These are phyloP conservation scores for Ploettnerulaceae sp. DNA, from an alignment of 2,329 filamentous ascomycete species.

Conservation along the genomic window DNA sequence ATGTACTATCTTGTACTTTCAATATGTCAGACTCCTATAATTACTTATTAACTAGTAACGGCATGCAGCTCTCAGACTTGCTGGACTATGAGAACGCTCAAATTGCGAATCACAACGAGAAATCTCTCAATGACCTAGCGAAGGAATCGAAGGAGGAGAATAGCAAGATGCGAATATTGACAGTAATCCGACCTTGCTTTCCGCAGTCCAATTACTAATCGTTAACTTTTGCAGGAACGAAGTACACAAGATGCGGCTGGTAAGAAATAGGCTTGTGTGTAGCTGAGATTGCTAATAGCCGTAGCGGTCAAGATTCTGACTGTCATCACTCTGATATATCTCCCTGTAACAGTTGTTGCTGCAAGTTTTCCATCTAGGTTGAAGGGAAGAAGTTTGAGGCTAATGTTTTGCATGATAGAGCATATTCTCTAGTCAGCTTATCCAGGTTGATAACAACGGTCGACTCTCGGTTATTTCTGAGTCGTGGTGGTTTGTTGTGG, in stretches of 20 bases:
- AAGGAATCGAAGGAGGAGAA: slow-evolving; percentile 17
- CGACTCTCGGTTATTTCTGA: slow-evolving; percentile 16
- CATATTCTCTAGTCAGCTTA: slow-evolving; percentile 27
- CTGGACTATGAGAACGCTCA: slow-evolving; percentile 20
- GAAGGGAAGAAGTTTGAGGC: background rate
- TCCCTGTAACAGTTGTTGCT: slow-evolving; percentile 25
- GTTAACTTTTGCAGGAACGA: slow-evolving; percentile 11
- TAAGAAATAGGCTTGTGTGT: too few species aligned
- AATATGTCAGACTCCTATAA: background rate
- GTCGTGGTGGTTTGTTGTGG: slow-evolving; percentile 22
- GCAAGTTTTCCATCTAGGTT: slow-evolving; percentile 6
- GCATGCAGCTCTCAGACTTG: slow-evolving; percentile 19
- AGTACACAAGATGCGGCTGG: slow-evolving; percentile 26
- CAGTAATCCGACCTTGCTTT: slow-evolving; percentile 6
- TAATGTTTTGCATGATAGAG: slow-evolving; percentile 11
- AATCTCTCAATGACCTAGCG: slow-evolving; percentile 16
- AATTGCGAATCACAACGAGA: background rate
- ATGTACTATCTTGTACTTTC: too few species aligned
- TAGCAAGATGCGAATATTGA: slow-evolving; percentile 19
- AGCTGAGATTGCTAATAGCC: too few species aligned
- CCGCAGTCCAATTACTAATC: background rate
- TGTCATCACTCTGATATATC: slow-evolving; percentile 25
- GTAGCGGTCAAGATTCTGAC: slow-evolving; percentile 28
- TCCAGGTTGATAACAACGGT: slow-evolving; percentile 16
- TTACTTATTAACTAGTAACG: background rate